phyloP scores from a whole-genome alignment of 306 rosid species.

The Citrullus colocynthis region DNA sequence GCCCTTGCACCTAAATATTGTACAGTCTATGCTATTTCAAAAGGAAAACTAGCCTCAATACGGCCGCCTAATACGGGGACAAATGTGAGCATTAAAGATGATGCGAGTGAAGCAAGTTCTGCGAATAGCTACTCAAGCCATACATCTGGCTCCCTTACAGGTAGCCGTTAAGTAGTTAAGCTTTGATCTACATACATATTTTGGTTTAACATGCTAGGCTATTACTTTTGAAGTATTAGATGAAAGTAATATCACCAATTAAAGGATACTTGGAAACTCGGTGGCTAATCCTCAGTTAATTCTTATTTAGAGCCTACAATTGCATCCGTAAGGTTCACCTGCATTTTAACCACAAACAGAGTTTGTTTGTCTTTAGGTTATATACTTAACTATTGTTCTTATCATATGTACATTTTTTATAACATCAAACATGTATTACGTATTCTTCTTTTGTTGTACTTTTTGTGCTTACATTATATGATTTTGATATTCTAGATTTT shows the following conservation, averaged over 20 bases:
- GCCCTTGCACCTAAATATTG: conserved; percentile 56
- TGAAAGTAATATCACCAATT: background rate
- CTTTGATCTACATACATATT: conserved; percentile 1
- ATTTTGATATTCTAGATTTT: background rate
- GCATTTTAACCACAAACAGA: background rate
- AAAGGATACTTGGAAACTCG: background rate
- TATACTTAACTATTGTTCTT: background rate
- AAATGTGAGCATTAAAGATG: conserved; percentile 31
- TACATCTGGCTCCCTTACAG: conserved; percentile 48
- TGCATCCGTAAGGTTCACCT: background rate
- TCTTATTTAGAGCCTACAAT: background rate
- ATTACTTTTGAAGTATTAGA: background rate
- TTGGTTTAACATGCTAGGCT: background rate
- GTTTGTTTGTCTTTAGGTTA: background rate
- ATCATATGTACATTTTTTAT: background rate
- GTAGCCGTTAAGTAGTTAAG: conserved; percentile 23
- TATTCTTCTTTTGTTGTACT: background rate
- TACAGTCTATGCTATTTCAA: conserved; percentile 64
- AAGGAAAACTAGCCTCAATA: conserved; percentile 60
- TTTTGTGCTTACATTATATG: background rate
- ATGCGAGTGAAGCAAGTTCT: conserved; percentile 48
- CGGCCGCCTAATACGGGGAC: conserved; percentile 43
- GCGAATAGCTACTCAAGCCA: conserved; percentile 35
- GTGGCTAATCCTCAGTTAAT: background rate
- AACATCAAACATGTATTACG: background rate